Evolutionary conservation across 805 yeast genomes (phyloP).

Genomic region (Lipomyces starkeyi): DNA sequence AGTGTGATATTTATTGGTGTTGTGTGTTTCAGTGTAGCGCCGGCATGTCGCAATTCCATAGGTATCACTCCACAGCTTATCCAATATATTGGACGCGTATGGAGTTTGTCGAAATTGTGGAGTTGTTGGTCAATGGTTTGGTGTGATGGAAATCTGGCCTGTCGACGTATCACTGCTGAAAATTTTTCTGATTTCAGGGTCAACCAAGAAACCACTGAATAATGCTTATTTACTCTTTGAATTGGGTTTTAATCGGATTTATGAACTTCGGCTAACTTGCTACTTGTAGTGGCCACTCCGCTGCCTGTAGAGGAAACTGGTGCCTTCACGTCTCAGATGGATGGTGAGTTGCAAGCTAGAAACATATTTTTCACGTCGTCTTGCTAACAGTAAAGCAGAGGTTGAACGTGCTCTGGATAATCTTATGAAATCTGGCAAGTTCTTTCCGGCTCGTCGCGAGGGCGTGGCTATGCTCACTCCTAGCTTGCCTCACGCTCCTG

Average conservation of each 20-base stretch:
- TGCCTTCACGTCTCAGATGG: conserved; percentile 38
- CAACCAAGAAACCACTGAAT: background rate
- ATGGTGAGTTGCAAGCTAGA: conserved; percentile 23
- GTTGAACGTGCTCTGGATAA: conserved; percentile 40
- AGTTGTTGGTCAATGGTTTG: too few species aligned
- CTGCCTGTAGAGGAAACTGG: conserved; percentile 35
- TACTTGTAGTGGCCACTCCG: conserved; percentile 23
- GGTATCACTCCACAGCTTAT: too few species aligned
- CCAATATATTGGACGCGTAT: too few species aligned
- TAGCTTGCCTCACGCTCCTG: conserved; percentile 28
- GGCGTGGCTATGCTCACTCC: conserved; percentile 27
- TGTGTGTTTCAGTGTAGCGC: too few species aligned
- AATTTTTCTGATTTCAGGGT: background rate
- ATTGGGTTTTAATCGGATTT: background rate
- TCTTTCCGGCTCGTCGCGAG: conserved; percentile 38
- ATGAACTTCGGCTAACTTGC: conserved; percentile 7
- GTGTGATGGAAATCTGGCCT: too few species aligned
- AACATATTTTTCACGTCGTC: background rate
- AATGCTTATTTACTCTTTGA: too few species aligned
- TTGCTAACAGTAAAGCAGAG: conserved; percentile 19
- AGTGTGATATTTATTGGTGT: background rate
- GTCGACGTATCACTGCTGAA: too few species aligned
- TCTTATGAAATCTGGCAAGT: conserved; percentile 39
- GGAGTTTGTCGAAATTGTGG: too few species aligned
- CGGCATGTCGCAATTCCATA: too few species aligned